These are phyloP conservation scores for Ramalina peruviana DNA, from an alignment of 495 filamentous ascomycete genomes.

Conservation along the genomic window DNA sequence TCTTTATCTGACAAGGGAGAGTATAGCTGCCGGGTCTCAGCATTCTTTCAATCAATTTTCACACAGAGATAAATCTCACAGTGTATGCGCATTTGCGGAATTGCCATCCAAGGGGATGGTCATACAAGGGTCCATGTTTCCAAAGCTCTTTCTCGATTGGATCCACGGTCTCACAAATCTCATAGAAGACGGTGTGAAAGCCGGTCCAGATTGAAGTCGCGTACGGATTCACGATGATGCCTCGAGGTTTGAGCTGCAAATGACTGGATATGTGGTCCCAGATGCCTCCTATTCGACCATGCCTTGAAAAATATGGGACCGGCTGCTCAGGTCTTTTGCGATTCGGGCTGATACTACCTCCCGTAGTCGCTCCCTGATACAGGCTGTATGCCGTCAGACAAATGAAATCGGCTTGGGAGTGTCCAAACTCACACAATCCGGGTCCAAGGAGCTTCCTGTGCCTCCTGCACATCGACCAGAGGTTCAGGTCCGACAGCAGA, in stretches of 20 bases:
- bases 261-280: conserved; percentile 15
- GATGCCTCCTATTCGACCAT: conserved; percentile 8
- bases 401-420: background rate
- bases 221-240: conserved; percentile 8
- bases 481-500: conserved; percentile 12
- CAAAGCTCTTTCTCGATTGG: conserved; percentile 13
- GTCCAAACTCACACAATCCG: conserved; percentile 9
- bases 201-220: conserved; percentile 6
- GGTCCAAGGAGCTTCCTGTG: conserved; percentile 10
- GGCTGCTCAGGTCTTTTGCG: conserved; percentile 4
- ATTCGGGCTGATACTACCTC: conserved; percentile 7
- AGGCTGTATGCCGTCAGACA: conserved; percentile 7
- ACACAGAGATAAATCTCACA: background rate
- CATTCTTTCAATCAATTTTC: background rate
- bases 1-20: conserved; percentile 1
- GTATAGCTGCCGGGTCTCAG: conserved; percentile 7
- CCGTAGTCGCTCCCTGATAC: conserved; percentile 16
- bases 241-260: conserved; percentile 11
- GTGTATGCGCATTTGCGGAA: conserved; percentile 18
- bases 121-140: conserved; percentile 17
- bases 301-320: conserved; percentile 15
- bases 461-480: conserved; percentile 4
- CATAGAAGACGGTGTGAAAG: conserved; percentile 17
- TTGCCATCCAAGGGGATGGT: conserved; percentile 16
- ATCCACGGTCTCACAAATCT: conserved; percentile 12